phyloP scores from a whole-genome alignment of 2,329 filamentous ascomycete genomes.

The Alternaria triticimaculans region DNA sequence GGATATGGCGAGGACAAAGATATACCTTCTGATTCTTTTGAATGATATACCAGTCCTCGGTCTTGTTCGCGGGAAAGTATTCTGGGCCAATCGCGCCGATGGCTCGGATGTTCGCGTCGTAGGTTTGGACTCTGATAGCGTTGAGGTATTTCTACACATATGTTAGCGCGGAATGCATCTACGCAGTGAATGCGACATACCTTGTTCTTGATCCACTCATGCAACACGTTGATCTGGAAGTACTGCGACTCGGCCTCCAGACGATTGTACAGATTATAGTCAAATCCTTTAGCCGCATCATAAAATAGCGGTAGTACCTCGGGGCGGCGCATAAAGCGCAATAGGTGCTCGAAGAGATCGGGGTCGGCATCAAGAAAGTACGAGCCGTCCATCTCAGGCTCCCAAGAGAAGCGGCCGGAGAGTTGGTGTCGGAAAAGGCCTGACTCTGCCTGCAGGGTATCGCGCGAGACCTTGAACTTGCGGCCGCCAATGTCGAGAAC shows the following conservation, averaged over 20 bases:
- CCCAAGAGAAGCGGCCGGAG: slow-evolving; percentile 8
- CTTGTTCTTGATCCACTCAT: slow-evolving; percentile 37
- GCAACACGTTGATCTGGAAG: slow-evolving; percentile 41
- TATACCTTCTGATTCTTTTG: slow-evolving; percentile 9
- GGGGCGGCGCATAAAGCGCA: slow-evolving; percentile 30
- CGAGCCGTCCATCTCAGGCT: slow-evolving; percentile 29
- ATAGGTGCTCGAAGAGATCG: slow-evolving; percentile 38
- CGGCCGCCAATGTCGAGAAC: slow-evolving; percentile 25
- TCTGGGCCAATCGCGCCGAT: not conserved
- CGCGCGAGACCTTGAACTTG: slow-evolving; percentile 12
- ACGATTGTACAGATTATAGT: slow-evolving; percentile 44
- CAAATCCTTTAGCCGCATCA: slow-evolving; percentile 33
- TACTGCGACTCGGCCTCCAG: slow-evolving; percentile 45
- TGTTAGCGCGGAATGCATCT: no score
- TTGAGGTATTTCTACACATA: slow-evolving; percentile 23
- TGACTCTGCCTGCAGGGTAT: slow-evolving; percentile 15
- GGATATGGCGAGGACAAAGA: slow-evolving; percentile 23
- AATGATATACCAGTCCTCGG: not conserved
- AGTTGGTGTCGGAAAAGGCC: slow-evolving; percentile 12
- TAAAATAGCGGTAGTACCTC: slow-evolving; percentile 43
- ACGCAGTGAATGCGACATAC: not conserved
- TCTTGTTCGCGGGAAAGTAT: not conserved
- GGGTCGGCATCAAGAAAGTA: slow-evolving; percentile 52
- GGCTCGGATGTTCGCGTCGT: not conserved
- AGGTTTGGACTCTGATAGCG: slow-evolving; percentile 20